Evolutionary conservation across 176 grass and related monocot genomes (phyloP), one percentile per base, ranked within the genome.

Genomic region (Zea luxurians): DNA sequence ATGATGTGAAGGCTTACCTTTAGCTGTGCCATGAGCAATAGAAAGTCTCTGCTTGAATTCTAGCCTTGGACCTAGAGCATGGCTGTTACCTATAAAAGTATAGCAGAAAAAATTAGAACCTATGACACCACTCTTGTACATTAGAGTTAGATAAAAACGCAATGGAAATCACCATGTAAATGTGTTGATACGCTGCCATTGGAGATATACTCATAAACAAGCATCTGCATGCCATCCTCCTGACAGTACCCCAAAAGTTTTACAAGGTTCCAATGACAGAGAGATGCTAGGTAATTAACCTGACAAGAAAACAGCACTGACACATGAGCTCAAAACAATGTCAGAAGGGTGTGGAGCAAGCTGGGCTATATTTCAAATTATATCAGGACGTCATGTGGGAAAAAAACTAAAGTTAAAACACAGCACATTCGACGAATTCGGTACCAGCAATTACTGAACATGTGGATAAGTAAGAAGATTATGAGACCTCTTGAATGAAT

Each of bases 11-110:
- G 70, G 46, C 73, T 74, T 48, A 89, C 96, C 96, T 95, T 95
- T 99, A 61, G 96, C 92, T 66, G 92, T 70, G 68, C 96, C 90
- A 92, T 87, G 86, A 73, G 96, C 96, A 87, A 99, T 84, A n/a
- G 79, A 90, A 87, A 99, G 92, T 72, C 92, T 88, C 66, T 99
- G 85, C 83, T 95, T 99, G 86, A 99, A 99, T 91, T 99, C 96
- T 78, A 95, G 63, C 75, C 64, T 94, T 71, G 34, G 64, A 52
- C 68, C 80, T 79, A 84, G 71, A 69, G 83, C 40, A 77, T 86
- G 76, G 76, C 77, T 27, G 7, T 67, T 61, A 49, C 88, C 96
- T 99, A 43, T 20, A 76, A 17, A 80, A 21, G 7, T 35, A 43
- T 8, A 60, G 45, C 37, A 75, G 58, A 67, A 38, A 38, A n/a